Conservation (phyloP, 441 rosid species). For the Eutrema salsugineum region DNA sequence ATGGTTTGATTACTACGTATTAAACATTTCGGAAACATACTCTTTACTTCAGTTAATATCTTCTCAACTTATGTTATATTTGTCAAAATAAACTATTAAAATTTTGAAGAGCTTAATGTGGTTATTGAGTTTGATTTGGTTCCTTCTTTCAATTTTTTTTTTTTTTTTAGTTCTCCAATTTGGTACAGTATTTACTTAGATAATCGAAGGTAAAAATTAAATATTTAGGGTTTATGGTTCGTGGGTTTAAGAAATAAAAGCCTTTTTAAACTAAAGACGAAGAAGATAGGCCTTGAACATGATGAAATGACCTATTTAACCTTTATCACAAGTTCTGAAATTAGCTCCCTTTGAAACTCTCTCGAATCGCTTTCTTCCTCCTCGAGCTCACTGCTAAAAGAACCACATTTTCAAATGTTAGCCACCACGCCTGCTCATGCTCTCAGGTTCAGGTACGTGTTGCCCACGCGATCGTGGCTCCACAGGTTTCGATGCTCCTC, state of each 20-base stretch:
- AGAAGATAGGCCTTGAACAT: too few species aligned
- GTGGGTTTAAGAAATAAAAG: not conserved
- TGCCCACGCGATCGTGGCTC: slow-evolving; percentile 35
- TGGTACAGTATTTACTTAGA: too few species aligned
- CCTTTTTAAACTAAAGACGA: not conserved
- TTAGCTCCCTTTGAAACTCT: not conserved
- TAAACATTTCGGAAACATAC: not conserved
- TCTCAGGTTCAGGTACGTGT: slow-evolving; percentile 41
- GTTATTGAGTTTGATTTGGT: not conserved
- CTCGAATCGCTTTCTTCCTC: not conserved
- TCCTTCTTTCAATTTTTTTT: too few species aligned
- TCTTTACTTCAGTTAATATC: not conserved
- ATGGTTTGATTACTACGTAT: not conserved
- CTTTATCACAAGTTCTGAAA: slow-evolving; percentile 6
- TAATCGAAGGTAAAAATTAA: too few species aligned
- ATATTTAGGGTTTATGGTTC: not conserved
- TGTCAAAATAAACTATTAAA: not conserved
- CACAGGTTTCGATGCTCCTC: slow-evolving; percentile 34
- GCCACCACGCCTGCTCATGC: slow-evolving; percentile 36
- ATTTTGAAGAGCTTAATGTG: not conserved
- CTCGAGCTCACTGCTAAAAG: not conserved
- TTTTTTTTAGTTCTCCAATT: not conserved
- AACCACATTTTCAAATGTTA: slow-evolving; percentile 1
- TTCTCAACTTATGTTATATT: not conserved
- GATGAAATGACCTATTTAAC: not conserved